phyloP scores from a whole-genome alignment of 148 eudicot genomes.

The Fallopia convolvulus region DNA sequence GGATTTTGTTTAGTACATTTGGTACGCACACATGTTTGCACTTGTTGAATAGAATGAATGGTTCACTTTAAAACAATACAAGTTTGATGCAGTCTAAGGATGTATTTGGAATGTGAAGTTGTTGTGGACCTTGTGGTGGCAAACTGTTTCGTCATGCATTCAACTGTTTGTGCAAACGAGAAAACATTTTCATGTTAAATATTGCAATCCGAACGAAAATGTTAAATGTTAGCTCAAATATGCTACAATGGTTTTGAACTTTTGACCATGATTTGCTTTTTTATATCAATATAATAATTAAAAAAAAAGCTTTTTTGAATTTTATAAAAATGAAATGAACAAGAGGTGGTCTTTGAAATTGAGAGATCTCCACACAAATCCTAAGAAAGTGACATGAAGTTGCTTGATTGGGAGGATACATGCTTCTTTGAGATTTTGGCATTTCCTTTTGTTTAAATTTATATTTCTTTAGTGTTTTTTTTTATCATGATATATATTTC shows the following conservation, averaged over 20 bases:
- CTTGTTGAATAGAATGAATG: neutral
- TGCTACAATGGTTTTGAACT: neutral
- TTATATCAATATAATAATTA: neutral
- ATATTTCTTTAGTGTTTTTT: too few species aligned
- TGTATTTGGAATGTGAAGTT: too few species aligned
- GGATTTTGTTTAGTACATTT: slow-evolving; percentile 4
- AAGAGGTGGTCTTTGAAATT: neutral
- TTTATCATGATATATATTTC: neutral
- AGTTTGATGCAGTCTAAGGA: neutral
- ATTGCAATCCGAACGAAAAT: too few species aligned
- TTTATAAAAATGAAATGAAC: neutral
- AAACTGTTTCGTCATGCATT: too few species aligned
- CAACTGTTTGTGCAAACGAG: too few species aligned
- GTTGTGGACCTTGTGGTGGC: too few species aligned
- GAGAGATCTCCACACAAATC: neutral
- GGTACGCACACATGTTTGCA: slow-evolving; percentile 1
- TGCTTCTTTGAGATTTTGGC: neutral
- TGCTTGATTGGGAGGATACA: slow-evolving; percentile 9
- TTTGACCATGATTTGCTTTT: neutral
- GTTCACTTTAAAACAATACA: neutral
- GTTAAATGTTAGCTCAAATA: neutral
- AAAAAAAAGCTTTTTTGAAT: neutral
- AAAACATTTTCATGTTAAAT: too few species aligned
- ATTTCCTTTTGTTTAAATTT: neutral
- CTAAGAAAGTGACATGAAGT: slow-evolving; percentile 8